Conservation (phyloP, 1,139 yeast genomes). For the Scheffersomyces lignicola region DNA sequence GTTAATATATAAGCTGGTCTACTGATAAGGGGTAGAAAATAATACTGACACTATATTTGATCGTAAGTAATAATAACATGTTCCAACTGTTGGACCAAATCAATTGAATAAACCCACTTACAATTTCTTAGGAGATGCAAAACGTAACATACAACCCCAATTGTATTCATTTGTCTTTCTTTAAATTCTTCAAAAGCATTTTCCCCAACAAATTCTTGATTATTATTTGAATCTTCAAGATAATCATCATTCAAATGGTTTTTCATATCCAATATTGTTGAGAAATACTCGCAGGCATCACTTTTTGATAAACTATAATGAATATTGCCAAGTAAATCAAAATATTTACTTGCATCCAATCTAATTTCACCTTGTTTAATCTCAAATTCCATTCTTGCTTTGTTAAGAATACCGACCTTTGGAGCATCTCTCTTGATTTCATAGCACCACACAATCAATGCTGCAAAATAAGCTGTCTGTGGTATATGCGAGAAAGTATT, state of each 20-base stretch:
- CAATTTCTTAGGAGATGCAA: slow-evolving; percentile 10
- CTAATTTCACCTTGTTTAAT: slow-evolving; percentile 5
- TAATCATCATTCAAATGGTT: slow-evolving; percentile 3
- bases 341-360: slow-evolving; percentile 9
- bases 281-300: slow-evolving; percentile 9
- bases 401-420: neutral
- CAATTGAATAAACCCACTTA: slow-evolving; percentile 10
- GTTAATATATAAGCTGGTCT: neutral
- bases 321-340: slow-evolving; percentile 8
- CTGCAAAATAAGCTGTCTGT: slow-evolving; percentile 16
- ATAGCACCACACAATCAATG: slow-evolving; percentile 19
- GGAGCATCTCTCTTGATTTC: slow-evolving; percentile 9
- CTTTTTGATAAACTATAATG: slow-evolving; percentile 7
- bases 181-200: slow-evolving; percentile 6
- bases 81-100: slow-evolving; percentile 9
- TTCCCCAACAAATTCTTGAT: slow-evolving; percentile 2
- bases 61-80: slow-evolving; percentile 9
- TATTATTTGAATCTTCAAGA: slow-evolving; percentile 5
- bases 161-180: slow-evolving; percentile 9
- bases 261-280: slow-evolving; percentile 8
- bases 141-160: slow-evolving; percentile 9
- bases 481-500: slow-evolving; percentile 19
- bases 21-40: neutral
- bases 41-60: slow-evolving; percentile 2
- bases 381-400: neutral